Evolutionary conservation across 306 rosid genomes (phyloP).

Genomic region (Vigna angularis): DNA sequence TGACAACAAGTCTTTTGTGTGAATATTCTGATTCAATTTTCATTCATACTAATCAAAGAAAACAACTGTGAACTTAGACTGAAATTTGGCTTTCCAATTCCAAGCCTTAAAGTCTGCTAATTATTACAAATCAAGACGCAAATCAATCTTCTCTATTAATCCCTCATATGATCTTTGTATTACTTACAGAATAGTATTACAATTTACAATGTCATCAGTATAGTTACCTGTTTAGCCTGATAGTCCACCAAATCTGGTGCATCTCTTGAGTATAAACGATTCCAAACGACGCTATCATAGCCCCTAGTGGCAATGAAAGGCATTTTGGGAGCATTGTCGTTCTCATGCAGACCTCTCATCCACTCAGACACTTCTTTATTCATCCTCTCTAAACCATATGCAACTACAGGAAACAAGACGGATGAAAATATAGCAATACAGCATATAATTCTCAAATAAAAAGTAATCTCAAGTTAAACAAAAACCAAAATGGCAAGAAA

Average conservation of each 20-base stretch:
- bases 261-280: conserved; percentile 91
- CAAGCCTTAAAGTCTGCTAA: no score
- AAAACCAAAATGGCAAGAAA: conserved; percentile 21
- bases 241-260: conserved; percentile 61
- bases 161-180: conserved; percentile 7
- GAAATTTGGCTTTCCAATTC: no score
- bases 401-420: conserved; percentile 58
- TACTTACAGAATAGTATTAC: background rate
- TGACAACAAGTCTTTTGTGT: no score
- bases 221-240: conserved; percentile 70
- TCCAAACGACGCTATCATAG: conserved; percentile 96
- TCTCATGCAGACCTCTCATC: conserved; percentile 76
- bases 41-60: no score
- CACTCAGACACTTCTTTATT: conserved; percentile 88
- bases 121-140: no score
- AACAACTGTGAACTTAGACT: no score
- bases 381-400: conserved; percentile 82
- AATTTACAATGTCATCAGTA: conserved; percentile 26
- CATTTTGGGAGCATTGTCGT: conserved; percentile 43
- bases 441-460: background rate
- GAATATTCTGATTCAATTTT: no score
- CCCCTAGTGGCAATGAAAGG: conserved; percentile 95
- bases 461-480: conserved; percentile 18
- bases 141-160: conserved; percentile 1
- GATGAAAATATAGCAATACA: conserved; percentile 17